Evolutionary conservation across 208 protist species (phyloP).

Genomic region (Spongospora subterranea): DNA sequence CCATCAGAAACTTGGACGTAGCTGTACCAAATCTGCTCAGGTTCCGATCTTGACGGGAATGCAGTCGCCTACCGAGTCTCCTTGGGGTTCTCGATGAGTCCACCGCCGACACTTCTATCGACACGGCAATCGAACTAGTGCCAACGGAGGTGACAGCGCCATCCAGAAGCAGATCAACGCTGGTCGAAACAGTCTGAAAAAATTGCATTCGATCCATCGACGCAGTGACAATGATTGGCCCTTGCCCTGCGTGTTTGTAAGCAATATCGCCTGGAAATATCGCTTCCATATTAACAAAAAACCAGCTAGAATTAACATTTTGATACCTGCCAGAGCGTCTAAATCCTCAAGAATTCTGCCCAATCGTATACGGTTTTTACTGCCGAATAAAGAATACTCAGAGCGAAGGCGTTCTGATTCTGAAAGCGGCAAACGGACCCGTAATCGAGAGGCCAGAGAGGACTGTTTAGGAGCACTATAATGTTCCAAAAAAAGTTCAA

Average conservation of each 20-base stretch:
- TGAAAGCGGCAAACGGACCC: neutral
- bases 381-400: conserved; percentile 25
- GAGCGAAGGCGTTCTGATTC: neutral
- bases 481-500: neutral
- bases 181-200: neutral
- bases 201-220: conserved; percentile 33
- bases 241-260: neutral
- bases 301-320: neutral
- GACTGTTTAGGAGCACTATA: conserved; percentile 21
- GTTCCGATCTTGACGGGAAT: neutral
- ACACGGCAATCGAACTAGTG: neutral
- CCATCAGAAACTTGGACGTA: conserved; percentile 7
- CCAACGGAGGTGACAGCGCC: conserved; percentile 5
- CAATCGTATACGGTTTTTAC: neutral
- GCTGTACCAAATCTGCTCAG: neutral
- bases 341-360: conserved; percentile 44
- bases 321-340: neutral
- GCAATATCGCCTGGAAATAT: conserved; percentile 9
- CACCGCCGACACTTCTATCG: neutral
- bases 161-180: neutral
- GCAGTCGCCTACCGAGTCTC: neutral
- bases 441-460: neutral
- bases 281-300: neutral
- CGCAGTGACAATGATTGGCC: conserved; percentile 11
- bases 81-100: neutral